These are phyloP conservation scores for Penicillium sp. DNA, from an alignment of 2,329 filamentous ascomycete species.

Conservation along the genomic window DNA sequence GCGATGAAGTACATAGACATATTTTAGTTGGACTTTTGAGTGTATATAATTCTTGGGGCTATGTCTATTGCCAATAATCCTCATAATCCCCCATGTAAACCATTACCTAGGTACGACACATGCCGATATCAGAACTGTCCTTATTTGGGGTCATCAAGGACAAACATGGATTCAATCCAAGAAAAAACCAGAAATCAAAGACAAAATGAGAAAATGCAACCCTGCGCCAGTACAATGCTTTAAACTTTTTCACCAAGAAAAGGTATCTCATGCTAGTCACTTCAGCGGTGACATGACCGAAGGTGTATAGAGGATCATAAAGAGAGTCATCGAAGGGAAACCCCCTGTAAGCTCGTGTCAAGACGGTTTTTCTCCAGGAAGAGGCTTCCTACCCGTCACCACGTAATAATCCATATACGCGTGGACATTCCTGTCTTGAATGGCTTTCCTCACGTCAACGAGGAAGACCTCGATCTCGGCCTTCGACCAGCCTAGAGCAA, in stretches of 20 bases:
- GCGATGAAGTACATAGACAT: not conserved
- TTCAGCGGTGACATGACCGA: conserved; percentile 15
- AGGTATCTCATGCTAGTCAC: conserved; percentile 31
- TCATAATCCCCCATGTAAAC: not conserved
- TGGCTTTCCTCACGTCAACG: conserved; percentile 40
- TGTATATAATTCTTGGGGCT: not conserved
- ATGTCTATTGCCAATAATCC: not conserved
- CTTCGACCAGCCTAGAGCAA: conserved; percentile 41
- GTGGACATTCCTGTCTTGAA: conserved; percentile 40
- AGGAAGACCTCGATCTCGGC: conserved; percentile 46
- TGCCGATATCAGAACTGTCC: not conserved
- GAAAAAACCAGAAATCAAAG: not conserved
- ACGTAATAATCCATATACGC: conserved; percentile 39
- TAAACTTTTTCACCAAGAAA: conserved; percentile 14
- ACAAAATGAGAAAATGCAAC: conserved; percentile 4
- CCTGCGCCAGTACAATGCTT: conserved; percentile 24
- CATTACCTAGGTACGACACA: not conserved
- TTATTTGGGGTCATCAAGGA: not conserved
- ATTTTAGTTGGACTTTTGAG: not conserved
- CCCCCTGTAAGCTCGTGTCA: too few species aligned
- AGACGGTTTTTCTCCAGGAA: conserved; percentile 15
- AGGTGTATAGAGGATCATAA: conserved; percentile 8
- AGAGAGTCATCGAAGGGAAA: conserved; percentile 7
- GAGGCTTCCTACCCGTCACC: conserved; percentile 36
- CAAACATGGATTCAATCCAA: not conserved